Conservation (phyloP, 768 basidiomycete genomes). For the Megacollybia marginata region DNA sequence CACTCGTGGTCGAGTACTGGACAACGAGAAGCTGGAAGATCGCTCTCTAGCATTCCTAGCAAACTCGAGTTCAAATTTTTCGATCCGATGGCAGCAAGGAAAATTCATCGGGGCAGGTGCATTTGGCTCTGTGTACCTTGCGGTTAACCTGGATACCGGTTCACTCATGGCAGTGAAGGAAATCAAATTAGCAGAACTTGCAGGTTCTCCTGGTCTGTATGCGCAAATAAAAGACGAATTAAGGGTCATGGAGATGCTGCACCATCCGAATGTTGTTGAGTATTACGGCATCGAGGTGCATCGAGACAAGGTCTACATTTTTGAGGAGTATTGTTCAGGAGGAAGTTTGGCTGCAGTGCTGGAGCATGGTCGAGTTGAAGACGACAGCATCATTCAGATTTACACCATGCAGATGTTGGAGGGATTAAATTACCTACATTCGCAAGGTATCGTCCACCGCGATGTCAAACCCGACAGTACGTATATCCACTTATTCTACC, state of each 20-base stretch:
- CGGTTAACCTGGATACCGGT: slow-evolving; percentile 92
- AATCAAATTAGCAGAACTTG: slow-evolving; percentile 92
- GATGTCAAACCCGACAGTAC: slow-evolving; percentile 98
- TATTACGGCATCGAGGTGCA: slow-evolving; percentile 99
- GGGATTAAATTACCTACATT: slow-evolving; percentile 90
- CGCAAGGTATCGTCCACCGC: slow-evolving; percentile 86
- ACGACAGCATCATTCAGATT: slow-evolving; percentile 90
- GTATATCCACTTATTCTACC: slow-evolving; percentile 22
- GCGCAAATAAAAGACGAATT: slow-evolving; percentile 94
- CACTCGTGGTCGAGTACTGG: slow-evolving; percentile 84
- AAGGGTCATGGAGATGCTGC: slow-evolving; percentile 95
- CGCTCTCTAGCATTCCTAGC: slow-evolving; percentile 91
- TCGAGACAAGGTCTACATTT: slow-evolving; percentile 97
- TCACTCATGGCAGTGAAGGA: slow-evolving; percentile 99
- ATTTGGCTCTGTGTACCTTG: slow-evolving; percentile 98
- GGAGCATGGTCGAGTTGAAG: slow-evolving; percentile 92
- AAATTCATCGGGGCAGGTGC: slow-evolving; percentile 98
- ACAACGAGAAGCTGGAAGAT: slow-evolving; percentile 91
- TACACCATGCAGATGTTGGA: slow-evolving; percentile 98
- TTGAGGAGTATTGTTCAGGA: slow-evolving; percentile 97
- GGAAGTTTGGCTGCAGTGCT: slow-evolving; percentile 85
- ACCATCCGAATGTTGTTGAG: slow-evolving; percentile 96
- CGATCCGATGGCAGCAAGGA: slow-evolving; percentile 97
- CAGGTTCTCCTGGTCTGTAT: slow-evolving; percentile 81
- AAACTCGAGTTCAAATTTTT: slow-evolving; percentile 91